phyloP scores from a whole-genome alignment of 2,329 filamentous ascomycete genomes.

The Paraphaeosphaeria sporulosa region DNA sequence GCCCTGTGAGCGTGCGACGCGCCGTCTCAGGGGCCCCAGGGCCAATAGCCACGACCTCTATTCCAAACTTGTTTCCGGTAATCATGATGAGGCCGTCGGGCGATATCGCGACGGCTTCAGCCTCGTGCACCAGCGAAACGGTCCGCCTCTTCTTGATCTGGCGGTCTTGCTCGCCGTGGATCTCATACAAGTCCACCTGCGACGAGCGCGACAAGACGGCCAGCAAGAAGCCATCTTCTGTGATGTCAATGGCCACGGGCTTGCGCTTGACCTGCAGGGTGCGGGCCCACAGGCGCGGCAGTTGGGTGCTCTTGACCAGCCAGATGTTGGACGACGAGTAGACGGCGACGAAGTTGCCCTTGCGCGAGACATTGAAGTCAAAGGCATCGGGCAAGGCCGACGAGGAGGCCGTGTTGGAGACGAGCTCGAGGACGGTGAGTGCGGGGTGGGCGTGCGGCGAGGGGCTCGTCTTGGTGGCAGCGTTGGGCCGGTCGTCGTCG shows the following conservation, averaged over 20 bases:
- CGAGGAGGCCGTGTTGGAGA: slow-evolving; percentile 48
- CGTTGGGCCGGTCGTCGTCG: slow-evolving; percentile 33
- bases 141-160: slow-evolving; percentile 74
- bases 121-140: slow-evolving; percentile 78
- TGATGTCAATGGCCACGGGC: slow-evolving; percentile 71
- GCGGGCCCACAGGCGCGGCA: slow-evolving; percentile 47
- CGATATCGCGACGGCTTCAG: slow-evolving; percentile 79
- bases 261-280: slow-evolving; percentile 49
- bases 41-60: slow-evolving; percentile 81
- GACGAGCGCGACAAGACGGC: slow-evolving; percentile 83
- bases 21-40: slow-evolving; percentile 59
- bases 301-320: slow-evolving; percentile 46
- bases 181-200: slow-evolving; percentile 85
- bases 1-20: slow-evolving; percentile 46
- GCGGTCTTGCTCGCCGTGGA: slow-evolving; percentile 55
- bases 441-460: slow-evolving; percentile 40
- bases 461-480: slow-evolving; percentile 26
- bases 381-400: slow-evolving; percentile 50
- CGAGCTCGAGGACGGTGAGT: slow-evolving; percentile 47
- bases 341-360: slow-evolving; percentile 46
- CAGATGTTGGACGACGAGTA: slow-evolving; percentile 49
- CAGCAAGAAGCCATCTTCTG: slow-evolving; percentile 77
- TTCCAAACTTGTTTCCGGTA: slow-evolving; percentile 85
- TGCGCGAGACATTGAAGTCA: slow-evolving; percentile 47
- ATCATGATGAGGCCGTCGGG: slow-evolving; percentile 83